These are phyloP conservation scores for Closterium sp. DNA, from an alignment of 139 green algal species.

Conservation along the genomic window DNA sequence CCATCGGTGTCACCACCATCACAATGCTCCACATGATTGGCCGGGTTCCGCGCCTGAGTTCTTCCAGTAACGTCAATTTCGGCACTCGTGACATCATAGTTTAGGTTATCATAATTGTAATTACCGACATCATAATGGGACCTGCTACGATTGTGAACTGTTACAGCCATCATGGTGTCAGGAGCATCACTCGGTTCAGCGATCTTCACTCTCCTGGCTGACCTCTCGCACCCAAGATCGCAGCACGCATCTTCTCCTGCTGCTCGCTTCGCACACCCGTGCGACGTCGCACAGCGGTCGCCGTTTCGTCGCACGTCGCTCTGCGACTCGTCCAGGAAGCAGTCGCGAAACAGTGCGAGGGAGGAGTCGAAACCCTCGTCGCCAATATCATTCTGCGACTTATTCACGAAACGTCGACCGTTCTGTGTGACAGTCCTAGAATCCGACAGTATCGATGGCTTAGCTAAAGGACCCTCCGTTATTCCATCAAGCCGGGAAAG, in stretches of 20 bases:
- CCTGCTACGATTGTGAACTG: too few species aligned
- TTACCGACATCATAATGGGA: too few species aligned
- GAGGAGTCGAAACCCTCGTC: not conserved
- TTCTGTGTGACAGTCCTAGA: not conserved
- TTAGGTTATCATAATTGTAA: too few species aligned
- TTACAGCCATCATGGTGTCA: not conserved
- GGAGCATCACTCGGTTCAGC: not conserved
- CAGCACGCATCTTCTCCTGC: not conserved
- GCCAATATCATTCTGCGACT: not conserved
- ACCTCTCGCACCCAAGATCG: not conserved
- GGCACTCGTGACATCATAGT: not conserved
- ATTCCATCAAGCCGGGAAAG: not conserved
- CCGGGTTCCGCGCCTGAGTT: not conserved
- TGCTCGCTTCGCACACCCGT: not conserved
- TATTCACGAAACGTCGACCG: not conserved
- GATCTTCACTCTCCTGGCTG: not conserved
- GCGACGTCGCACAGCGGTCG: not conserved
- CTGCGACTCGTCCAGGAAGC: not conserved
- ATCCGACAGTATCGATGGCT: not conserved
- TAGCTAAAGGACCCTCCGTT: not conserved
- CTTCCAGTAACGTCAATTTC: not conserved
- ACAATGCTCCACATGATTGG: not conserved
- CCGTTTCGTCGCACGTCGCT: not conserved
- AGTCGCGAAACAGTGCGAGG: not conserved
- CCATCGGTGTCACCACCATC: not conserved